Evolutionary conservation across 2,329 filamentous ascomycete species (phyloP).

Genomic region (Fusarium proliferatum): DNA sequence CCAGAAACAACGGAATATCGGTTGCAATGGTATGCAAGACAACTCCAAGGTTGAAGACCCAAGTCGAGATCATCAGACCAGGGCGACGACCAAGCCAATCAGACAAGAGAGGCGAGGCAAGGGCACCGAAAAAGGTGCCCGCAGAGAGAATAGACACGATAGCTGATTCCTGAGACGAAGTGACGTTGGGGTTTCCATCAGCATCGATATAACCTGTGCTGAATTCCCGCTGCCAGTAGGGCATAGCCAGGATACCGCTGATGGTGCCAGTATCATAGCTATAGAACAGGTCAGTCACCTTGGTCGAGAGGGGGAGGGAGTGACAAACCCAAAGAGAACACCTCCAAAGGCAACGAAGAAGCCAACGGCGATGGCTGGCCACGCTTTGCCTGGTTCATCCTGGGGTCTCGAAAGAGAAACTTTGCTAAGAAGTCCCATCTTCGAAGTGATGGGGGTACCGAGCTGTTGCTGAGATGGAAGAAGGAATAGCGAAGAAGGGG

Average conservation of each 20-base stretch:
- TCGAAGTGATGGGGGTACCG: not conserved
- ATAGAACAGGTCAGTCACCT: not conserved
- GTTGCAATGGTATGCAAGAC: conserved; percentile 72
- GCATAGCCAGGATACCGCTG: conserved; percentile 55
- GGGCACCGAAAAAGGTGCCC: conserved; percentile 80
- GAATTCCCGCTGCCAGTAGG: conserved; percentile 59
- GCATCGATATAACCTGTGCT: conserved; percentile 45
- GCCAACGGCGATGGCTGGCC: conserved; percentile 70
- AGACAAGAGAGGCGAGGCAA: conserved; percentile 70
- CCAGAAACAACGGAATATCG: conserved; percentile 71
- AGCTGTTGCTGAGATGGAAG: not conserved
- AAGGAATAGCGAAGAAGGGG: not conserved
- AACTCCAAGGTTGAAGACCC: conserved; percentile 75
- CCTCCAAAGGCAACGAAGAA: conserved; percentile 56
- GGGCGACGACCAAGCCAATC: conserved; percentile 74
- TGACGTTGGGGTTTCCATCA: conserved; percentile 49
- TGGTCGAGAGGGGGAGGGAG: not conserved
- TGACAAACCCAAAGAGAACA: conserved; percentile 37
- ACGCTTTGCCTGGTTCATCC: conserved; percentile 65
- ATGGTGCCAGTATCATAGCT: conserved; percentile 71
- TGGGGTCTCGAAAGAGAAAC: not conserved
- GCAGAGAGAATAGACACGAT: conserved; percentile 81
- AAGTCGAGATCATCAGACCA: conserved; percentile 69
- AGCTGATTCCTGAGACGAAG: conserved; percentile 67
- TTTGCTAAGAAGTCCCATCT: not conserved